phyloP scores from a whole-genome alignment of 306 rosid genomes.

The Leucaena leucocephala region DNA sequence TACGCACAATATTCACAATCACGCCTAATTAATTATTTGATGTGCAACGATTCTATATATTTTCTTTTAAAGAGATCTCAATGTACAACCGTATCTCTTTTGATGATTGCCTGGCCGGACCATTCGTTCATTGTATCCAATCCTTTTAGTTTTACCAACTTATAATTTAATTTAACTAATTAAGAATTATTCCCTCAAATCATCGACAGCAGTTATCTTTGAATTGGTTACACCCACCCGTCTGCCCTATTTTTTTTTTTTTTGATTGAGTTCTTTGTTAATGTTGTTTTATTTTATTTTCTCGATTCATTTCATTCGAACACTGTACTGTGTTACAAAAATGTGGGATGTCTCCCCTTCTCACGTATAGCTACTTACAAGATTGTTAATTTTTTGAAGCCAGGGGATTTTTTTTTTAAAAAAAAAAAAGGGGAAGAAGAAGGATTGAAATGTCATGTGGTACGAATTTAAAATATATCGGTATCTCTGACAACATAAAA shows the following conservation, averaged over 20 bases:
- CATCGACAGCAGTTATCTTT: slow-evolving; percentile 23
- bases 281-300: background rate
- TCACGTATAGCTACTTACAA: background rate
- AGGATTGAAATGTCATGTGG: background rate
- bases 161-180: slow-evolving; percentile 19
- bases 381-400: background rate
- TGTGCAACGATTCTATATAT: slow-evolving; percentile 22
- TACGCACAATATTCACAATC: background rate
- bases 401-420: no score
- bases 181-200: slow-evolving; percentile 30
- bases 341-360: background rate
- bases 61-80: slow-evolving; percentile 48
- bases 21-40: slow-evolving; percentile 31
- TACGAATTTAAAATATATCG: no score
- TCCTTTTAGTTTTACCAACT: background rate
- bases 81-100: slow-evolving; percentile 56
- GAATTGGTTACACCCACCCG: slow-evolving; percentile 54
- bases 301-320: background rate
- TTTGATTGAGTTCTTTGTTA: background rate
- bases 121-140: slow-evolving; percentile 44
- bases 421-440: no score
- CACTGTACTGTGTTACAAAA: background rate
- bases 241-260: background rate
- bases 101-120: slow-evolving; percentile 39
- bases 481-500: no score